phyloP scores from a whole-genome alignment of 2,329 filamentous ascomycete species.

The Aureobasidium sp. region DNA sequence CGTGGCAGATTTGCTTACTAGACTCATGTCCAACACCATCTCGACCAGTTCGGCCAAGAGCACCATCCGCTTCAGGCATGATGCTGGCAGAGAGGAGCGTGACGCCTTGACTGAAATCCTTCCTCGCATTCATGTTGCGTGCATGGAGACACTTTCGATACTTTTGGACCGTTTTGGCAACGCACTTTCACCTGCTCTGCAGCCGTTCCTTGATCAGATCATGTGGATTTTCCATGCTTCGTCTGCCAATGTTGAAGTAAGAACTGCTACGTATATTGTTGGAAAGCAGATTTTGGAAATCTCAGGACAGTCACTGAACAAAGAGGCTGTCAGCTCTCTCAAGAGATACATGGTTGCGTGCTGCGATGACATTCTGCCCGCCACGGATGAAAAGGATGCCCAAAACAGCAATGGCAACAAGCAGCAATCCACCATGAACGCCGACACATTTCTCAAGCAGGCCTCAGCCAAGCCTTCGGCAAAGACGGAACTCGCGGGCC shows the following conservation, averaged over 20 bases:
- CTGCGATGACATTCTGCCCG: conserved; percentile 65
- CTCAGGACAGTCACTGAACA: conserved; percentile 60
- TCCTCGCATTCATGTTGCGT: conserved; percentile 65
- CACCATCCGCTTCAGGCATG: conserved; percentile 57
- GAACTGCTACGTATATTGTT: conserved; percentile 55
- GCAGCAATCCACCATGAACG: conserved; percentile 48
- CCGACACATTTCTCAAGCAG: conserved; percentile 60
- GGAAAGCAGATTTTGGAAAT: conserved; percentile 52
- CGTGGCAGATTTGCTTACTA: conserved; percentile 61
- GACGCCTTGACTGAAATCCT: conserved; percentile 69
- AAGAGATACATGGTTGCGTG: conserved; percentile 57
- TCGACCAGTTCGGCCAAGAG: conserved; percentile 29
- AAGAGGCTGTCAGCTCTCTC: conserved; percentile 58
- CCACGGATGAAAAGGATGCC: conserved; percentile 26
- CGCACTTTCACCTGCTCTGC: conserved; percentile 53
- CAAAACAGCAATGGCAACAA: conserved; percentile 35
- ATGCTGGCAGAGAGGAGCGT: conserved; percentile 71
- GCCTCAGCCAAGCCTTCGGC: conserved; percentile 21
- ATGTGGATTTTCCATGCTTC: conserved; percentile 61
- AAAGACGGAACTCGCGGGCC: conserved; percentile 32
- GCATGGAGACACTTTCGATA: conserved; percentile 55
- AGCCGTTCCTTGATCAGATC: conserved; percentile 63
- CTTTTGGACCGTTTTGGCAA: conserved; percentile 53
- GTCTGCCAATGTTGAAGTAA: conserved; percentile 45
- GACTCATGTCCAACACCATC: conserved; percentile 61